Conservation (phyloP, 352 stramenopile species). For the Pythium grandisporangium region DNA sequence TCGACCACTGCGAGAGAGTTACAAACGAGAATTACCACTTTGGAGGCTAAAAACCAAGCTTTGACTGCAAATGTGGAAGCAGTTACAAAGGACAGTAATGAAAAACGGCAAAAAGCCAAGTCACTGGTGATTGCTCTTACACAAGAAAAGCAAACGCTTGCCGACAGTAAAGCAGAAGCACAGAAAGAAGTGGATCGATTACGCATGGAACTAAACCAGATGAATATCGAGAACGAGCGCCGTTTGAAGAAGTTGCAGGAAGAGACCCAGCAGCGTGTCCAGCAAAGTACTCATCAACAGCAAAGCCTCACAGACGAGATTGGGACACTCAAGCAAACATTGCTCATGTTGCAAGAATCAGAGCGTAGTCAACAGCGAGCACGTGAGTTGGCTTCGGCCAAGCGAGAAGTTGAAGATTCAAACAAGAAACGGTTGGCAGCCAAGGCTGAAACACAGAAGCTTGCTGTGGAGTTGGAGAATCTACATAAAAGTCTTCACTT, state of each 20-base stretch:
- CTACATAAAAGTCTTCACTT: conserved; percentile 55
- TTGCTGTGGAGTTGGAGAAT: conserved; percentile 61
- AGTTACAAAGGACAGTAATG: conserved; percentile 41
- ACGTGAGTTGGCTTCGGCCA: conserved; percentile 51
- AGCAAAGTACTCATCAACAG: conserved; percentile 25
- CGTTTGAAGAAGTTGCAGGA: conserved; percentile 52
- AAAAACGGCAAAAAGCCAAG: conserved; percentile 70
- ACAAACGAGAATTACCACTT: conserved; percentile 20
- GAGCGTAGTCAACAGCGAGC: conserved; percentile 63
- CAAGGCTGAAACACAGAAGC: conserved; percentile 74
- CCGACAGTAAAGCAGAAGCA: conserved; percentile 31
- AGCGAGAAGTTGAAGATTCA: conserved; percentile 66
- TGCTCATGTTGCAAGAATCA: conserved; percentile 54
- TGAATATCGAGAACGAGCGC: conserved; percentile 62
- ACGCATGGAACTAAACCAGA: conserved; percentile 68
- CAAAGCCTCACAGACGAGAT: conserved; percentile 57
- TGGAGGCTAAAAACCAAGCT: conserved; percentile 57
- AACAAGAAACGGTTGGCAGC: conserved; percentile 79
- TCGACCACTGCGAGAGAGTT: conserved; percentile 26
- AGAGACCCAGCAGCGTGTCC: conserved; percentile 37
- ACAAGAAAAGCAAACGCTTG: conserved; percentile 47
- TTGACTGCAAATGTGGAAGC: conserved; percentile 23
- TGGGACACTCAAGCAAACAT: conserved; percentile 36
- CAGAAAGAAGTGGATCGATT: conserved; percentile 65
- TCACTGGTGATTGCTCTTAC: conserved; percentile 51